These are phyloP conservation scores for Sporothrix euskadiensis DNA, from an alignment of 2,329 filamentous ascomycete genomes.

Conservation along the genomic window DNA sequence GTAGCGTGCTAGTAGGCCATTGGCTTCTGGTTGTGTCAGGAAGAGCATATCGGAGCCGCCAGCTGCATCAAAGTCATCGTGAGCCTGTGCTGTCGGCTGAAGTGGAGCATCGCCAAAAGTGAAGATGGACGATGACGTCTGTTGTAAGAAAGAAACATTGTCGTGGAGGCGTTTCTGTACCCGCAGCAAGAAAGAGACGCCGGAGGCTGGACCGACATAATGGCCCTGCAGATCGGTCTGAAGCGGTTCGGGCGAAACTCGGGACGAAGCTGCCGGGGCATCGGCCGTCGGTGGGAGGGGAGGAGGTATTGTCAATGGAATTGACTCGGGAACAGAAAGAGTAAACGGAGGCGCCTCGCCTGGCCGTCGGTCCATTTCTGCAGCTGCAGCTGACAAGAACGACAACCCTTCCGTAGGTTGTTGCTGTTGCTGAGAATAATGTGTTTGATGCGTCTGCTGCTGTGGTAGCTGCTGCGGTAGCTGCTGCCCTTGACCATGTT, in stretches of 20 bases:
- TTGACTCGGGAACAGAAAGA: background rate
- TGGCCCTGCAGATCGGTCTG: constrained; percentile 50
- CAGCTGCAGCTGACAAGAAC: constrained; percentile 19
- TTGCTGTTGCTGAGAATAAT: background rate
- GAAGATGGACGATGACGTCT: constrained; percentile 46
- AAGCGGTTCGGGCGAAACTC: constrained; percentile 48
- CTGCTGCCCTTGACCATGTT: background rate
- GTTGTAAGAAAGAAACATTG: constrained; percentile 41
- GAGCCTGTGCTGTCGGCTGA: constrained; percentile 9
- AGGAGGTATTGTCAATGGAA: background rate
- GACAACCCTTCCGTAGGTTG: background rate
- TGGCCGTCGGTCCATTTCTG: constrained; percentile 15
- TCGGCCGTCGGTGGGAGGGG: background rate
- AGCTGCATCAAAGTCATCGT: background rate
- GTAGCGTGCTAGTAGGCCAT: constrained; percentile 35
- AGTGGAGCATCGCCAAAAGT: constrained; percentile 49
- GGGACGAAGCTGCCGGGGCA: constrained; percentile 35
- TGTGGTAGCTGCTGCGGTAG: background rate
- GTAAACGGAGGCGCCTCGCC: background rate
- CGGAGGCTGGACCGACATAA: constrained; percentile 51
- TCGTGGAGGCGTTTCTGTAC: constrained; percentile 52
- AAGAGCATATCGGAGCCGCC: constrained; percentile 11
- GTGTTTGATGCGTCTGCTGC: background rate
- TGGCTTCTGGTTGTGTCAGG: constrained; percentile 17
- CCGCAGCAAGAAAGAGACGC: constrained; percentile 51